Percentiles rank a stretch among this genome's conserved stretches.
Conservation (phyloP, 805 yeast species). For the Clavispora fructus region DNA sequence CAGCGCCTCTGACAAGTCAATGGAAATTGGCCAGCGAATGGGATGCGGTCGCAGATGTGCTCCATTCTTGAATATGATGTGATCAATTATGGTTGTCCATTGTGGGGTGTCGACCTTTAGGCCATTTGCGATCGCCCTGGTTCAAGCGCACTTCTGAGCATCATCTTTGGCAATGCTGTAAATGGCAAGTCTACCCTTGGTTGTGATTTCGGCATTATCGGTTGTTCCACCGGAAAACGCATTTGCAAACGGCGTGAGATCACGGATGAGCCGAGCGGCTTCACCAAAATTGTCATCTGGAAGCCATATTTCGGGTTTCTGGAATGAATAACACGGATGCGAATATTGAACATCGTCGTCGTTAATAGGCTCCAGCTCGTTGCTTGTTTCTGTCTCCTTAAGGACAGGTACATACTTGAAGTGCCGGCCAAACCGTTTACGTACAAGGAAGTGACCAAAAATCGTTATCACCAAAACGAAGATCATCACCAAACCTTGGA, state of each 20-base stretch:
- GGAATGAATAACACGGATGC: slow-evolving; percentile 36
- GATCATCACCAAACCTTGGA: slow-evolving; percentile 51
- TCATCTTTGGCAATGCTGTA: background rate
- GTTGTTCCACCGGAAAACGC: slow-evolving; percentile 10
- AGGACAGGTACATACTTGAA: slow-evolving; percentile 14
- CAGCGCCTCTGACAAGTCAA: slow-evolving; percentile 10
- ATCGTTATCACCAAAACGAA: slow-evolving; percentile 48
- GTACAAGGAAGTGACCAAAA: slow-evolving; percentile 51
- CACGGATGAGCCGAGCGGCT: background rate
- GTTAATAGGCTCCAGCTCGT: no score
- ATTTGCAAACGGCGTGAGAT: background rate
- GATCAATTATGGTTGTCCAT: no score
- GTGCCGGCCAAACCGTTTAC: slow-evolving; percentile 32
- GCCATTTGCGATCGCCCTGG: no score
- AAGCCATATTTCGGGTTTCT: slow-evolving; percentile 34
- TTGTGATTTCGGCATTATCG: slow-evolving; percentile 4
- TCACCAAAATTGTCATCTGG: slow-evolving; percentile 20
- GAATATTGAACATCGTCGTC: slow-evolving; percentile 18
- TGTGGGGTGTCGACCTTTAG: no score
- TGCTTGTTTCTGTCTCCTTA: background rate
- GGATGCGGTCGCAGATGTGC: slow-evolving; percentile 10
- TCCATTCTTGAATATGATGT: slow-evolving; percentile 3
- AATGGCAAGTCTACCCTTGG: background rate
- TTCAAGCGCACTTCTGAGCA: background rate
- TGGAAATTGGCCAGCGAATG: slow-evolving; percentile 12